These are phyloP conservation scores for Sarcocystis neurona DNA, from an alignment of 169 alveolate species.

Conservation along the genomic window DNA sequence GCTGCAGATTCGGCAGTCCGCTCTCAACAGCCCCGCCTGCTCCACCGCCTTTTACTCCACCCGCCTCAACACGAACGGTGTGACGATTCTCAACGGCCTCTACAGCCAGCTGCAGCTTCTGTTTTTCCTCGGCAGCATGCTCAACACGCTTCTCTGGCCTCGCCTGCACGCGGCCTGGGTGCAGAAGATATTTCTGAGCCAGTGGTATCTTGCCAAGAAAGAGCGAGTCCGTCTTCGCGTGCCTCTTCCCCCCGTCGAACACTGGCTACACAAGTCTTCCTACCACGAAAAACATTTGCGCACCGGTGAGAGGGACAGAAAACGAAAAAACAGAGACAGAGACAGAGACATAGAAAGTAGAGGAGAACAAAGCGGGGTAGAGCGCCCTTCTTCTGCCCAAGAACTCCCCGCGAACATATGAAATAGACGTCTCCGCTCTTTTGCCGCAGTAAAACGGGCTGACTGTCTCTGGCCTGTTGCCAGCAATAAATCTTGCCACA, in stretches of 20 bases:
- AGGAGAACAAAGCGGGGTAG: too few species aligned
- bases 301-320: too few species aligned
- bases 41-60: neutral
- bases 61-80: neutral
- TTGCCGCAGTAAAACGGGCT: too few species aligned
- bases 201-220: conserved; percentile 31
- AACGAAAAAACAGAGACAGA: too few species aligned
- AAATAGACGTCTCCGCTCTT: too few species aligned
- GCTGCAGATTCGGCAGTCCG: neutral
- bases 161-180: conserved; percentile 25
- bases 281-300: too few species aligned
- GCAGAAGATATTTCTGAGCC: neutral
- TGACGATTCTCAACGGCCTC: conserved; percentile 29
- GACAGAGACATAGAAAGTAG: too few species aligned
- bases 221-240: conserved; percentile 5
- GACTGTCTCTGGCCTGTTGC: too few species aligned
- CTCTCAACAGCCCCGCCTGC: neutral
- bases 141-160: conserved; percentile 30
- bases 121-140: conserved; percentile 13
- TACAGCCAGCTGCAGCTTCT: conserved; percentile 41
- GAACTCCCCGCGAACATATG: too few species aligned
- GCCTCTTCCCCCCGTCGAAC: conserved; percentile 29
- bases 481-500: too few species aligned
- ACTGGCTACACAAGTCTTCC: too few species aligned
- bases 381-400: too few species aligned